Evolutionary conservation across 1,139 yeast species (phyloP).

Genomic region (Saccharomyces hybrid): DNA sequence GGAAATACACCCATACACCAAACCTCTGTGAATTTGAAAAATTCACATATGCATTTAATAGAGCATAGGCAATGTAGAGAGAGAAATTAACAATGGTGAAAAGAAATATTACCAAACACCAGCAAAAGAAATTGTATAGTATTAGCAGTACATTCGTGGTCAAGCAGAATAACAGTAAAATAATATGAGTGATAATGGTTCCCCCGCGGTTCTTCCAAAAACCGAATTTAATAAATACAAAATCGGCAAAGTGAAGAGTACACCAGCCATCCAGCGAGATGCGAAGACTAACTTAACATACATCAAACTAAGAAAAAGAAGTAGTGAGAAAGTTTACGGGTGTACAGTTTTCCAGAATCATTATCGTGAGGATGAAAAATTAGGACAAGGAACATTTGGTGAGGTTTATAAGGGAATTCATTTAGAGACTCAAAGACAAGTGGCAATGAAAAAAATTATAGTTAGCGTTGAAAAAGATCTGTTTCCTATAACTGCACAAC

Average conservation of each 20-base stretch:
- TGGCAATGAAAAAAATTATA: slow-evolving; percentile 78
- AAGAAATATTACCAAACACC: not conserved
- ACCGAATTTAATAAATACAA: slow-evolving; percentile 24
- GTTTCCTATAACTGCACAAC: slow-evolving; percentile 89
- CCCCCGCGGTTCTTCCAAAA: slow-evolving; percentile 5
- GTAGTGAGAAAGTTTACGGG: slow-evolving; percentile 27
- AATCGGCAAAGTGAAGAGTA: slow-evolving; percentile 31
- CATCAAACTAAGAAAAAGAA: slow-evolving; percentile 22
- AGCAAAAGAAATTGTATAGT: not conserved
- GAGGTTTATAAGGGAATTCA: slow-evolving; percentile 70
- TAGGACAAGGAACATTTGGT: slow-evolving; percentile 93
- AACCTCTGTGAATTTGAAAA: not conserved
- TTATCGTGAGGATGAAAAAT: slow-evolving; percentile 53
- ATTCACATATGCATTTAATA: not conserved
- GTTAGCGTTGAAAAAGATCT: slow-evolving; percentile 84
- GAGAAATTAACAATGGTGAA: not conserved
- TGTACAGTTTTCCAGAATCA: slow-evolving; percentile 30
- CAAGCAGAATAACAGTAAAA: not conserved
- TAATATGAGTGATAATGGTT: slow-evolving; percentile 4
- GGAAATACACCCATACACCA: not conserved
- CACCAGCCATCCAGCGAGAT: slow-evolving; percentile 27
- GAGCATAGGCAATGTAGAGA: not conserved
- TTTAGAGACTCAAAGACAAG: slow-evolving; percentile 44
- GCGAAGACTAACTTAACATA: slow-evolving; percentile 21
- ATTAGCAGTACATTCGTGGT: not conserved